phyloP scores from a whole-genome alignment of 257 asterid species.

The Solanum boliviense region DNA sequence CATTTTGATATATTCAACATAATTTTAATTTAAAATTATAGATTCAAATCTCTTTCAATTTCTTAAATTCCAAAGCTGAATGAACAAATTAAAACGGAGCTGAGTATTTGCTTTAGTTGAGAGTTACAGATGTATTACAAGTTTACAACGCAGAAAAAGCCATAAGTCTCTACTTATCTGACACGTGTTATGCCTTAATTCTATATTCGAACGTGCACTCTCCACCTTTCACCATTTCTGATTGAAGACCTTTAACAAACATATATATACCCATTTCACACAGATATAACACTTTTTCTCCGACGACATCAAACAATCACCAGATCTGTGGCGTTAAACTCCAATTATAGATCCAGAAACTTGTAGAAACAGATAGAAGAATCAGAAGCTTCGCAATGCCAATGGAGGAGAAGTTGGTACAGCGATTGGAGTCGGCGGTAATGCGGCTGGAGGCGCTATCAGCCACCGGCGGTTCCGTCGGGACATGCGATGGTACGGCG shows the following conservation, averaged over 20 bases:
- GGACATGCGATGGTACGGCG: constrained; percentile 34
- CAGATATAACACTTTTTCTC: not conserved
- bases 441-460: constrained; percentile 72
- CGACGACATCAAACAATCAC: not conserved
- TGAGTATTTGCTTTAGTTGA: not conserved
- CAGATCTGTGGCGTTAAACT: constrained; percentile 27
- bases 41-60: too few relatives aligned
- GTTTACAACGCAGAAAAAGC: constrained; percentile 6
- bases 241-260: not conserved
- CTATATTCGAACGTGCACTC: not conserved
- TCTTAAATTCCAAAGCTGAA: not conserved
- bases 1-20: too few relatives aligned
- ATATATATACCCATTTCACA: not conserved
- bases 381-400: constrained; percentile 25
- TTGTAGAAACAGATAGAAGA: not conserved
- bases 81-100: not conserved
- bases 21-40: too few relatives aligned
- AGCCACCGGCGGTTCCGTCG: constrained; percentile 23
- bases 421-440: constrained; percentile 91
- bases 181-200: constrained; percentile 30
- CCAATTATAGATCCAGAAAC: constrained; percentile 4
- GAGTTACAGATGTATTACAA: constrained; percentile 2
- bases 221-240: constrained; percentile 13
- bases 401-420: constrained; percentile 66
- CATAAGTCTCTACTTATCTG: not conserved